Percentiles rank a stretch among this genome's conserved stretches.
Evolutionary conservation across 208 protist genomes (phyloP).

Genomic region (Leishmania mexicana): DNA sequence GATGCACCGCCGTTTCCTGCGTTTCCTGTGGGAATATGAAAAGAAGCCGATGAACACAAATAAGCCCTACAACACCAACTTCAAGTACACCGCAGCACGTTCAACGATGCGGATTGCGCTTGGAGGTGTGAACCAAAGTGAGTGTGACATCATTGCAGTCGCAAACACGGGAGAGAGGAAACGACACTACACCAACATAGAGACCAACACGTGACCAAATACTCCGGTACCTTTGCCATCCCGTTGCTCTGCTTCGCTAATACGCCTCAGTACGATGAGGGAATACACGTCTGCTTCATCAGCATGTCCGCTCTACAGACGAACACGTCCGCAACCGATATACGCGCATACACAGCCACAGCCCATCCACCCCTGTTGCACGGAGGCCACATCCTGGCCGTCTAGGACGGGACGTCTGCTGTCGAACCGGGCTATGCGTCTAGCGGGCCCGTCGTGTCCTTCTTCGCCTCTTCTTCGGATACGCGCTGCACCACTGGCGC

Average conservation of each 20-base stretch:
- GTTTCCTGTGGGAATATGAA: not conserved
- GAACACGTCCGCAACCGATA: not conserved
- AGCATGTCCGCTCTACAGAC: not conserved
- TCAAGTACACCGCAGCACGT: not conserved
- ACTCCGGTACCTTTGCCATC: too few relatives aligned
- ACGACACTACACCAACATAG: not conserved
- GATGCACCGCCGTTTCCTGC: not conserved
- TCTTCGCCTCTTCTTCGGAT: not conserved
- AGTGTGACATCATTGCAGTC: not conserved
- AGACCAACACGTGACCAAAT: not conserved
- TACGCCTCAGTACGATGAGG: not conserved
- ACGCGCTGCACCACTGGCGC: not conserved
- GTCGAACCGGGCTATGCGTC: not conserved
- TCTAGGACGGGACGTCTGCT: not conserved
- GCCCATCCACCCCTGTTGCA: not conserved
- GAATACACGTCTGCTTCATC: not conserved
- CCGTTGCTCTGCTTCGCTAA: not conserved
- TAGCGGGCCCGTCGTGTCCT: not conserved
- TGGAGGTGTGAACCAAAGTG: not conserved
- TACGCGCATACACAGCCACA: not conserved
- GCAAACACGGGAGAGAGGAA: not conserved
- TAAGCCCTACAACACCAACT: not conserved
- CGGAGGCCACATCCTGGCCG: not conserved
- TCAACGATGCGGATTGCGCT: not conserved
- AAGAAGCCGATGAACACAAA: not conserved